Conservation (phyloP, 2,329 filamentous ascomycete species). For the Aspergillus pseudoterreus region DNA sequence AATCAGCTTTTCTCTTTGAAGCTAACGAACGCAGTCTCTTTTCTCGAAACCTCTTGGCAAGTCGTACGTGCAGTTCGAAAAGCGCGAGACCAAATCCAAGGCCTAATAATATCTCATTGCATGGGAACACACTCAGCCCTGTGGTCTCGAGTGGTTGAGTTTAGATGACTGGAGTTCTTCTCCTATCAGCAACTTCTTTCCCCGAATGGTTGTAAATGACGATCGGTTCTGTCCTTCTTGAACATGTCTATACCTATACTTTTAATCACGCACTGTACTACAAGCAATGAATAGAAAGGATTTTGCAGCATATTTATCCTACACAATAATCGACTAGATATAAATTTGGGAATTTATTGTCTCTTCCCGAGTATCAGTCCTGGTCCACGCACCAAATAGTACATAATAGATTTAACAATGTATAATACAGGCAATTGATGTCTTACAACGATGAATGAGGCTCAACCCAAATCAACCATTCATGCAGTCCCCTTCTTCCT, state of each 20-base stretch:
- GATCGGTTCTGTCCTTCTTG: too few relatives aligned
- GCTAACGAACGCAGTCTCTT: conserved; percentile 44
- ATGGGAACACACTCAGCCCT: neutral
- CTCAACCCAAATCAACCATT: conserved; percentile 3
- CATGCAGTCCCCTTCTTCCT: conserved; percentile 58
- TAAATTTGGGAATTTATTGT: too few relatives aligned
- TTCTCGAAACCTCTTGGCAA: conserved; percentile 72
- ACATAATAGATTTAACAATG: neutral
- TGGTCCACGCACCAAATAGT: neutral
- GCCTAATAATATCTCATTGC: neutral
- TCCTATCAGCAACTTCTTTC: too few relatives aligned
- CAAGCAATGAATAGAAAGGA: too few relatives aligned
- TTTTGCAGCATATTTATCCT: too few relatives aligned
- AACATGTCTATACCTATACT: too few relatives aligned
- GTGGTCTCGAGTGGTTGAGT: too few relatives aligned
- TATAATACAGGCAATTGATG: neutral
- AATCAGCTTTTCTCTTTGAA: neutral
- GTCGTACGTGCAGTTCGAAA: conserved; percentile 71
- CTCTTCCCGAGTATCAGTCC: neutral
- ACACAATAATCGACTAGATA: too few relatives aligned
- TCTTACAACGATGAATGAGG: neutral
- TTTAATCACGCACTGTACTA: too few relatives aligned
- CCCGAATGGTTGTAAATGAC: too few relatives aligned
- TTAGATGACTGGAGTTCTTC: too few relatives aligned
- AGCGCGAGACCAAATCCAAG: conserved; percentile 27